Evolutionary conservation across 2,329 filamentous ascomycete genomes (phyloP).

Genomic region (Trichophyton rubrum): DNA sequence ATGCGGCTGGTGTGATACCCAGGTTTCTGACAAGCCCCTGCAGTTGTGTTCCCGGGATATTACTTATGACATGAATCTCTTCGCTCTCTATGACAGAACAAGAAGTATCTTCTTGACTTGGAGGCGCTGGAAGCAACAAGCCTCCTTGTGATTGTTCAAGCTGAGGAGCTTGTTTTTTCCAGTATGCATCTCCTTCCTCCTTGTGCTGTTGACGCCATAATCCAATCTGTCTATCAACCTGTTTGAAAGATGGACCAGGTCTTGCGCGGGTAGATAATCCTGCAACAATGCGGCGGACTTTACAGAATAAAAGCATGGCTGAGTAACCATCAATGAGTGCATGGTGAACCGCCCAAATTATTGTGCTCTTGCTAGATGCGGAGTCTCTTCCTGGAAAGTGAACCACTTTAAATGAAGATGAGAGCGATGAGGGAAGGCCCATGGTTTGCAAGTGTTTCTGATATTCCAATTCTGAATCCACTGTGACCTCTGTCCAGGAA

Average conservation of each 20-base stretch:
- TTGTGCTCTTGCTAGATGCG: not conserved
- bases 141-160: not conserved
- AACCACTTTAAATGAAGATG: not conserved
- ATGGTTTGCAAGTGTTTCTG: not conserved
- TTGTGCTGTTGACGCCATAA: not conserved
- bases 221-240: not conserved
- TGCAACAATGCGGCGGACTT: not conserved
- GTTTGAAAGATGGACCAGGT: not conserved
- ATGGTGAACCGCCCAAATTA: constrained; percentile 3
- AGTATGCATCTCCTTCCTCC: not conserved
- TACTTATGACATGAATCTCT: not conserved
- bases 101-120: not conserved
- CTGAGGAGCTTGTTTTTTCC: not conserved
- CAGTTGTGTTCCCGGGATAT: not conserved
- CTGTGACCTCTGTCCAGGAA: not conserved
- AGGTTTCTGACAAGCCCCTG: not conserved
- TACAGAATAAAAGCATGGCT: not conserved
- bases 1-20: constrained; percentile 15
- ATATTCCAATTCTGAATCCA: not conserved
- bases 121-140: not conserved
- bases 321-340: constrained; percentile 4
- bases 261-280: not conserved
- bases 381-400: not conserved
- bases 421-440: not conserved
- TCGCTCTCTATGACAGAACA: not conserved